phyloP scores from a whole-genome alignment of 345 rosid genomes.

The Viola odorata region DNA sequence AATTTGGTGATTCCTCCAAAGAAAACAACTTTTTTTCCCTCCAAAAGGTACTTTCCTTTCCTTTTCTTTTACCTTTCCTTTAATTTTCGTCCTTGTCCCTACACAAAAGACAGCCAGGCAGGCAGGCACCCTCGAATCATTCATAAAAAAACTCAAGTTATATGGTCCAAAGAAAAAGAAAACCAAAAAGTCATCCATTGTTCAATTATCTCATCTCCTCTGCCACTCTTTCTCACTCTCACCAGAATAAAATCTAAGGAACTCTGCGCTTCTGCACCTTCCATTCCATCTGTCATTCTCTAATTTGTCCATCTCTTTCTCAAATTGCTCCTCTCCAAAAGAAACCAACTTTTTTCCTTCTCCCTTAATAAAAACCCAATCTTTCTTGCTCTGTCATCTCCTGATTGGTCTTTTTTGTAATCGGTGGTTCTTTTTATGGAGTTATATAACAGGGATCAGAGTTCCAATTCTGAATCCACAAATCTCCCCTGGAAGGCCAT shows the following conservation, averaged over 20 bases:
- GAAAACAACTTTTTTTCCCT: too few relatives aligned
- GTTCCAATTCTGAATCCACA: slow-evolving; percentile 35
- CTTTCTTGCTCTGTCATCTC: not conserved
- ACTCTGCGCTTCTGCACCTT: not conserved
- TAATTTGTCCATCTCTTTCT: too few relatives aligned
- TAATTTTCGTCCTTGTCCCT: too few relatives aligned
- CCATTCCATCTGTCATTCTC: not conserved
- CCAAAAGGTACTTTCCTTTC: too few relatives aligned
- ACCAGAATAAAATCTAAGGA: not conserved
- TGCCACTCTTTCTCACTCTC: not conserved
- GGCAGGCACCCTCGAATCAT: too few relatives aligned
- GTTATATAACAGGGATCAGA: slow-evolving; percentile 40
- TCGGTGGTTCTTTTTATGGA: slow-evolving; percentile 36
- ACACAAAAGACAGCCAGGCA: too few relatives aligned
- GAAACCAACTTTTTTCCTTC: not conserved
- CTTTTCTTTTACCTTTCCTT: too few relatives aligned
- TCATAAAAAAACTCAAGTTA: too few relatives aligned
- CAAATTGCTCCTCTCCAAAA: too few relatives aligned
- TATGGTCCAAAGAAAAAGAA: too few relatives aligned
- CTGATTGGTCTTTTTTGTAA: too few relatives aligned
- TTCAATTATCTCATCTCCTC: not conserved
- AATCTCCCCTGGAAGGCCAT: slow-evolving; percentile 85
- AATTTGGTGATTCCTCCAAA: too few relatives aligned
- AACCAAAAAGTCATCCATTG: not conserved
- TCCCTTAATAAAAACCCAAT: not conserved